phyloP scores from a whole-genome alignment of 495 filamentous ascomycete species.

The Friedmanniomyces simplex region DNA sequence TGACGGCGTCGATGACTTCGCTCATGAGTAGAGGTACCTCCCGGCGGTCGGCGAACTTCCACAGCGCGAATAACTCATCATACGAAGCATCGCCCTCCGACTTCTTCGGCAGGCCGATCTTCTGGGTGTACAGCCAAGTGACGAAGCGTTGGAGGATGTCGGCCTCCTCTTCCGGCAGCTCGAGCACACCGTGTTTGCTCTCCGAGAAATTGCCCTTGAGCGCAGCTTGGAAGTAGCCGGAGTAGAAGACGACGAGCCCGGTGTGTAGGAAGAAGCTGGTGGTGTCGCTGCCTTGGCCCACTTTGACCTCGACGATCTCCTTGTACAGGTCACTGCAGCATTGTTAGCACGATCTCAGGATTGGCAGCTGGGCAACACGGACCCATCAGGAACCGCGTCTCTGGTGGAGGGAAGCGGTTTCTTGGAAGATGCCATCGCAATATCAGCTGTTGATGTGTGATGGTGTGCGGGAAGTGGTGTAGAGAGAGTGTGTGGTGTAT shows the following conservation, averaged over 20 bases:
- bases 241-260: constrained; percentile 2
- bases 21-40: constrained; percentile 4
- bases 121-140: constrained; percentile 4
- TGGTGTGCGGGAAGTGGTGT: too few species aligned
- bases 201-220: constrained; percentile 1
- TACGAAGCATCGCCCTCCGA: not conserved
- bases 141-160: not conserved
- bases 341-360: not conserved
- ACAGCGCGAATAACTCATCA: not conserved
- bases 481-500: too few species aligned
- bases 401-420: not conserved
- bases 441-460: too few species aligned
- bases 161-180: not conserved
- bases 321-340: not conserved
- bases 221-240: constrained; percentile 10
- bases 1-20: not conserved
- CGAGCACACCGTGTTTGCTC: not conserved
- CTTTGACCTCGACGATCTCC: not conserved
- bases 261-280: constrained; percentile 3
- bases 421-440: too few species aligned
- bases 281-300: not conserved
- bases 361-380: not conserved
- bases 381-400: not conserved
- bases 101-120: not conserved
- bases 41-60: not conserved